A percentile compares a stretch with the other conserved stretches of the same genome.
Evolutionary conservation across 2,329 filamentous ascomycete genomes (phyloP).

Genomic region (Fusarium guadeloupense): DNA sequence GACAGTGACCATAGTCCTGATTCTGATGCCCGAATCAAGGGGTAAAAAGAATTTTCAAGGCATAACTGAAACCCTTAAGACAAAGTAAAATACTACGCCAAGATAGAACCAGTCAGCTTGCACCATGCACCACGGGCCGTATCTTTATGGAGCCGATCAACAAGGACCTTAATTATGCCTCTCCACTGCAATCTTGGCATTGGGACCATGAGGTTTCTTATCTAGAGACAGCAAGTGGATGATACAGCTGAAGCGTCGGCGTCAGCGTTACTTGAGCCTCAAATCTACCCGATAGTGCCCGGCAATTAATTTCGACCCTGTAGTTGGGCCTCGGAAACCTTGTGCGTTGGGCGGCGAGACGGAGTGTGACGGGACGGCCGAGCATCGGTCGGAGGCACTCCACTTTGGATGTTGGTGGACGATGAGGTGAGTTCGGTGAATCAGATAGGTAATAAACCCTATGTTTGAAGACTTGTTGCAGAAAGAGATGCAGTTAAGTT

Average conservation of each 20-base stretch:
- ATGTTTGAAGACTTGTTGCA: too few species aligned
- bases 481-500: too few species aligned
- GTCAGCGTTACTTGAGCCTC: conserved; percentile 6
- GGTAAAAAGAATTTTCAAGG: background rate
- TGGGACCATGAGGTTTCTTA: conserved; percentile 2
- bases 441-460: background rate
- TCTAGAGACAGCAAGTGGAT: background rate
- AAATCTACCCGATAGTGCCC: conserved; percentile 14
- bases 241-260: background rate
- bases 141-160: background rate
- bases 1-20: background rate
- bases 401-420: conserved; percentile 15
- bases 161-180: background rate
- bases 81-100: background rate
- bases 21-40: background rate
- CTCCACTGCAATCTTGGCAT: conserved; percentile 3
- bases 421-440: background rate
- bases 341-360: conserved; percentile 31
- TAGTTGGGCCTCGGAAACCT: conserved; percentile 18
- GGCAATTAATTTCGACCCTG: conserved; percentile 28
- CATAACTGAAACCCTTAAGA: background rate
- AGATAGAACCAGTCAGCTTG: background rate
- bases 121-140: background rate
- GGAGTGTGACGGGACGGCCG: conserved; percentile 15
- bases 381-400: conserved; percentile 10